Percentiles rank a stretch among this genome's conserved stretches.
Evolutionary conservation across 495 filamentous ascomycete species (phyloP).

Genomic region (Xylaria bambusicola): DNA sequence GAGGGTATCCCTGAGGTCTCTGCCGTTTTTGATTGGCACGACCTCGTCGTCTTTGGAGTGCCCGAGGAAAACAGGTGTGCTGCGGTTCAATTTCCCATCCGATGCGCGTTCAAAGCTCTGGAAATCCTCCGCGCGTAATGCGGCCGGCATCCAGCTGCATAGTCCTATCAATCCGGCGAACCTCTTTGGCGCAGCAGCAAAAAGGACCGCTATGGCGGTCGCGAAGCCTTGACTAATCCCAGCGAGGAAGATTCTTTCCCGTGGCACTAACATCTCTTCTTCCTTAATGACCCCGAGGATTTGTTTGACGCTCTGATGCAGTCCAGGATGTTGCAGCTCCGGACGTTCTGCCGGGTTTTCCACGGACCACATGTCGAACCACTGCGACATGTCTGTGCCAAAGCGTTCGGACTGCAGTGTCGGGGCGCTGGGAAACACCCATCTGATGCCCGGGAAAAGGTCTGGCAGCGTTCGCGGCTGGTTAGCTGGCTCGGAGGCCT

Average conservation of each 20-base stretch:
- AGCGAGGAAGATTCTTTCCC: constrained; percentile 35
- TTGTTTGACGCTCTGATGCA: constrained; percentile 28
- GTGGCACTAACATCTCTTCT: constrained; percentile 34
- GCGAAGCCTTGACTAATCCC: constrained; percentile 47
- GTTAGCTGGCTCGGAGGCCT: constrained; percentile 34
- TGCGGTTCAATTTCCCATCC: constrained; percentile 16
- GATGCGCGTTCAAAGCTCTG: not conserved
- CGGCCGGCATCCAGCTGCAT: constrained; percentile 55
- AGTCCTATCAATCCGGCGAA: constrained; percentile 56
- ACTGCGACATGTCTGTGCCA: constrained; percentile 40
- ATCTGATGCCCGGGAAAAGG: constrained; percentile 32
- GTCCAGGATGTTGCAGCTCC: constrained; percentile 34
- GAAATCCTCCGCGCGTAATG: constrained; percentile 19
- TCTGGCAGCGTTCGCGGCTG: constrained; percentile 34
- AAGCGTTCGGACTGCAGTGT: constrained; percentile 40
- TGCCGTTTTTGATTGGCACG: constrained; percentile 49
- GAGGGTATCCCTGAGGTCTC: constrained; percentile 42
- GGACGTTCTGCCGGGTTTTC: constrained; percentile 30
- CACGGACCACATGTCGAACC: constrained; percentile 47
- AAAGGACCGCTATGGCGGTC: constrained; percentile 42
- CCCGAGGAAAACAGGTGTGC: constrained; percentile 51
- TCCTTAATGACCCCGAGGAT: constrained; percentile 25
- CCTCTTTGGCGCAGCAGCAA: constrained; percentile 29
- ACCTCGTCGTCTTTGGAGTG: constrained; percentile 57
- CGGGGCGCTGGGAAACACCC: constrained; percentile 50